A percentile compares a stretch with the other conserved stretches of the same genome.
Conservation (phyloP, 139 green algal species). For the Picochlorum sp. region DNA sequence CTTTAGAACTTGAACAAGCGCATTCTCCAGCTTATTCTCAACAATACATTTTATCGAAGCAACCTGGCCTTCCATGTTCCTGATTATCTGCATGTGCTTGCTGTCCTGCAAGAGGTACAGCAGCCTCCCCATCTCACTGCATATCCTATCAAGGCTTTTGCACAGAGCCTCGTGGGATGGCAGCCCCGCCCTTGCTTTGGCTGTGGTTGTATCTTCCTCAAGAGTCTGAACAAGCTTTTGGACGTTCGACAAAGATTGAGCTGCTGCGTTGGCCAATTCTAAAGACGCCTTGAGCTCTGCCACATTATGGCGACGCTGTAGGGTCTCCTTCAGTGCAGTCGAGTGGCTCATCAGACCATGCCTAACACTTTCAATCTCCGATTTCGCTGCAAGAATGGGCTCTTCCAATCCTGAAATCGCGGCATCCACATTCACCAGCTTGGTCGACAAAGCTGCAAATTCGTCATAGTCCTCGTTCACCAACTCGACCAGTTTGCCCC, state of each 20-base stretch:
- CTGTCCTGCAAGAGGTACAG: conserved; percentile 64
- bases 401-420: conserved; percentile 73
- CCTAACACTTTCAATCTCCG: conserved; percentile 30
- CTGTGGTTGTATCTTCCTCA: conserved; percentile 3
- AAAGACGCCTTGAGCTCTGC: conserved; percentile 58
- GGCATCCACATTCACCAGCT: conserved; percentile 77
- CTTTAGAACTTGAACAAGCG: conserved; percentile 42
- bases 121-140: conserved; percentile 75
- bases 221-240: conserved; percentile 75
- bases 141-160: conserved; percentile 77
- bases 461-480: conserved; percentile 94
- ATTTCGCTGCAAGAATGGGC: conserved; percentile 67
- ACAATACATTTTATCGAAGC: conserved; percentile 34
- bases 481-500: conserved; percentile 67
- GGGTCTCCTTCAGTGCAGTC: conserved; percentile 47
- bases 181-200: conserved; percentile 30
- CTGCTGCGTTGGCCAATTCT: conserved; percentile 76
- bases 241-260: conserved; percentile 81
- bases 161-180: conserved; percentile 30
- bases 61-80: conserved; percentile 56
- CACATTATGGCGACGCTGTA: conserved; percentile 60
- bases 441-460: conserved; percentile 80
- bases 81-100: conserved; percentile 69
- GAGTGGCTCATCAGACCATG: conserved; percentile 45
- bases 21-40: conserved; percentile 32